Evolutionary conservation across 495 filamentous ascomycete genomes (phyloP).

Genomic region (Aspergillus heteromorphus): DNA sequence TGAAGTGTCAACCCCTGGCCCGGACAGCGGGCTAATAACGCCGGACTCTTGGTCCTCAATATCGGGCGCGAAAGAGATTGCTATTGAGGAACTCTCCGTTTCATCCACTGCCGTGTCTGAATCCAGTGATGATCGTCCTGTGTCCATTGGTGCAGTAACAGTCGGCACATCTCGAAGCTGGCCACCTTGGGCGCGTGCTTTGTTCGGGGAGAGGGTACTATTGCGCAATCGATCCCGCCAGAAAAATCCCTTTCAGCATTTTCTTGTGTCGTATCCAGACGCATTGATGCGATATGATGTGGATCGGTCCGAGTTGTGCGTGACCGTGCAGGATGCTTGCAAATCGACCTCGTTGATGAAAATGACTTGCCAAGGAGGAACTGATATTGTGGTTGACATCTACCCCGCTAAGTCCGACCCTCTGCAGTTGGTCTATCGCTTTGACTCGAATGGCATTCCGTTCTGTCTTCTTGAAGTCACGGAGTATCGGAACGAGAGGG

Average conservation of each 20-base stretch:
- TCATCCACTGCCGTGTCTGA: slow-evolving; percentile 13
- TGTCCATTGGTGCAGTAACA: not conserved
- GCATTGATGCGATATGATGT: not conserved
- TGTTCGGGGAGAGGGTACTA: slow-evolving; percentile 7
- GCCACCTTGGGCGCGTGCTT: slow-evolving; percentile 11
- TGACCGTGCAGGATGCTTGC: not conserved
- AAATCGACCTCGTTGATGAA: not conserved
- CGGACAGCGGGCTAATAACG: slow-evolving; percentile 4
- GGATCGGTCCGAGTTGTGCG: slow-evolving; percentile 4
- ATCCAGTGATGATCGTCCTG: not conserved
- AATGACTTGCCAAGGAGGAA: slow-evolving; percentile 7
- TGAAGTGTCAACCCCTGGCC: not conserved
- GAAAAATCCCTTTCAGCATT: slow-evolving; percentile 11
- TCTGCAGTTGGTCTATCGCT: slow-evolving; percentile 67
- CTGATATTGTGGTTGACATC: slow-evolving; percentile 7
- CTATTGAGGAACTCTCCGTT: slow-evolving; percentile 5
- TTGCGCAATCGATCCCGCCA: slow-evolving; percentile 5
- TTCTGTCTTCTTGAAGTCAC: slow-evolving; percentile 80
- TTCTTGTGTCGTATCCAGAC: slow-evolving; percentile 2
- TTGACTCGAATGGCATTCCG: slow-evolving; percentile 69
- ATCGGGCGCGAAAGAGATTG: not conserved
- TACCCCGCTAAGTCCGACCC: not conserved
- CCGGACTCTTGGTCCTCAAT: slow-evolving; percentile 16
- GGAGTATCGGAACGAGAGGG: slow-evolving; percentile 75
- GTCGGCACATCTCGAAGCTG: not conserved